A percentile compares a stretch with the other conserved stretches of the same genome.
These are phyloP conservation scores for Drosera spatulata DNA, from an alignment of 179 eudicot species.

Conservation along the genomic window DNA sequence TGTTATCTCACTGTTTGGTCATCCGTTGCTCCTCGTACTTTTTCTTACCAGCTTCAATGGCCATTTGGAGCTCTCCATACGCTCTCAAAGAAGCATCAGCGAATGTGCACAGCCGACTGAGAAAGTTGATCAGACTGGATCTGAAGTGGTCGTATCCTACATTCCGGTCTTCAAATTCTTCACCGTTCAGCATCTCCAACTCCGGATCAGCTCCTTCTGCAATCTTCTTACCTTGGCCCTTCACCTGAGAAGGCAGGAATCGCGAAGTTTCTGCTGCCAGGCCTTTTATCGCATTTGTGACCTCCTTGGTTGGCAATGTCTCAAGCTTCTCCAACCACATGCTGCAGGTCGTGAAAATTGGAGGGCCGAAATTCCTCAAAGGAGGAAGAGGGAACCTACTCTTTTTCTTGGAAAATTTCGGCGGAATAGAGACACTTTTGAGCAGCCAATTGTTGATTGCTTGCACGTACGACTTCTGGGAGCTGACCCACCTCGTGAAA, in stretches of 20 bases:
- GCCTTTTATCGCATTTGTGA: constrained; percentile 39
- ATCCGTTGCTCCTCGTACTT: constrained; percentile 36
- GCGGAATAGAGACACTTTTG: constrained; percentile 47
- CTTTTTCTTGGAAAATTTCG: constrained; percentile 35
- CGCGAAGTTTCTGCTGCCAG: constrained; percentile 44
- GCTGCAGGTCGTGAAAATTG: constrained; percentile 66
- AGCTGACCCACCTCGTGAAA: constrained; percentile 70
- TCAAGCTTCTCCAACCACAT: constrained; percentile 61
- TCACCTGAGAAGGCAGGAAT: constrained; percentile 69
- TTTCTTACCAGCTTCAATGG: constrained; percentile 44
- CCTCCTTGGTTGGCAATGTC: constrained; percentile 35
- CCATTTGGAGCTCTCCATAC: constrained; percentile 45
- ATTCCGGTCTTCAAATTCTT: constrained; percentile 32
- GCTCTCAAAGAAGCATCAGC: constrained; percentile 46
- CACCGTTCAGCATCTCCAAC: constrained; percentile 26
- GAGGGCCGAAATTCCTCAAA: constrained; percentile 50
- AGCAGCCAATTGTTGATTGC: constrained; percentile 67
- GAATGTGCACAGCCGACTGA: constrained; percentile 39
- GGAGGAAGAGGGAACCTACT: constrained; percentile 21
- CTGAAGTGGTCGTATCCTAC: constrained; percentile 39
- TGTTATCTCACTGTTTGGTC: constrained; percentile 8
- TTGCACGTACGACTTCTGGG: constrained; percentile 52
- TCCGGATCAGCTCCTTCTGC: constrained; percentile 18
- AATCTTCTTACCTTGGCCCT: constrained; percentile 47
- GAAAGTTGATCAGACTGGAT: constrained; percentile 39